Conservation (phyloP, 495 filamentous ascomycete species). For the Sordaria brevicollis region DNA sequence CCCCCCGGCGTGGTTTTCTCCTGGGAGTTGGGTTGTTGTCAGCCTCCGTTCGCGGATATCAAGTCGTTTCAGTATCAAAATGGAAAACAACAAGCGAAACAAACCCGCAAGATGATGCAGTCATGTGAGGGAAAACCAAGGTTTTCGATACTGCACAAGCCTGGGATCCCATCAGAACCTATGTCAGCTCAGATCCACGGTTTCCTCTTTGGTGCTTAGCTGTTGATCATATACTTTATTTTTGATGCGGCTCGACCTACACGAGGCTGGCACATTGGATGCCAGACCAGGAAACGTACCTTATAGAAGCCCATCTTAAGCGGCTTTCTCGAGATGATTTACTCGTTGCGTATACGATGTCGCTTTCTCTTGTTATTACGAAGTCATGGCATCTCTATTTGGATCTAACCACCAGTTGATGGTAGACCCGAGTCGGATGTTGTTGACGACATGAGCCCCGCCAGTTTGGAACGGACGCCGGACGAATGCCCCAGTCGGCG, state of each 20-base stretch:
- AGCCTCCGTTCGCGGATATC: neutral
- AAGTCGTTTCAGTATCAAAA: neutral
- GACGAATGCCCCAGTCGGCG: neutral
- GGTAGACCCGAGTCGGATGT: neutral
- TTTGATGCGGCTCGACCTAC: neutral
- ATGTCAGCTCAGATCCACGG: neutral
- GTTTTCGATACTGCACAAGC: neutral
- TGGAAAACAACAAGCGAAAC: neutral
- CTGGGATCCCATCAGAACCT: neutral
- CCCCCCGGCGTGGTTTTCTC: neutral
- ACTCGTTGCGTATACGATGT: neutral
- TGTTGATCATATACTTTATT: neutral
- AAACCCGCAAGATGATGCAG: neutral
- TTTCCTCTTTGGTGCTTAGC: neutral
- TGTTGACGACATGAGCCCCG: neutral
- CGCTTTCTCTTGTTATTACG: neutral
- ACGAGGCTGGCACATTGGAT: neutral
- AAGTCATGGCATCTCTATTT: neutral
- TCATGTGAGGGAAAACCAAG: neutral
- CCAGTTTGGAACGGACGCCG: neutral
- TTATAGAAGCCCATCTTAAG: neutral
- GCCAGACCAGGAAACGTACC: neutral
- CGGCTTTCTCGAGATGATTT: neutral
- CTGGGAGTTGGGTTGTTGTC: neutral
- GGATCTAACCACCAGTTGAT: neutral